Conservation (phyloP, 2,329 filamentous ascomycete genomes). For the Penicillium crustosum region DNA sequence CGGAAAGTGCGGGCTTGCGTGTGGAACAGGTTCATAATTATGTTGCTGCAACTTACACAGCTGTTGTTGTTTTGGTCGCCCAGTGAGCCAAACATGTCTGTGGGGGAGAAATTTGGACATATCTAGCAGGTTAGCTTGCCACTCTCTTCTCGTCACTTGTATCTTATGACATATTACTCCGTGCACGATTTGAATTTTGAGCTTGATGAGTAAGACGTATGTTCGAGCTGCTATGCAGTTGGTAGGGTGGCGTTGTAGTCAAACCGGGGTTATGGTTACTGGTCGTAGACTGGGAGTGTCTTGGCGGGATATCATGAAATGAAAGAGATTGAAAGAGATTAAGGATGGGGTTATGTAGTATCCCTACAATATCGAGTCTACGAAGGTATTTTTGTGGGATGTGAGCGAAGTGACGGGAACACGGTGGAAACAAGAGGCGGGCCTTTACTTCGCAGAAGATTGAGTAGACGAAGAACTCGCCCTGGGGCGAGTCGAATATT, state of each 20-base stretch:
- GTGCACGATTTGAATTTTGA: too few species aligned
- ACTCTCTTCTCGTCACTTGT: neutral
- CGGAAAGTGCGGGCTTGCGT: slow-evolving; percentile 8
- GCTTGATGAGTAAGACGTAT: too few species aligned
- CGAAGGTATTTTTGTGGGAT: slow-evolving; percentile 7
- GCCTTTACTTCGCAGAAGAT: slow-evolving; percentile 11
- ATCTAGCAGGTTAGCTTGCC: neutral
- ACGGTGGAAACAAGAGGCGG: slow-evolving; percentile 12
- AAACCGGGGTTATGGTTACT: too few species aligned
- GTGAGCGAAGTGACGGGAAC: slow-evolving; percentile 5
- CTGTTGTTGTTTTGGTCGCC: slow-evolving; percentile 16
- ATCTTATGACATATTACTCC: too few species aligned
- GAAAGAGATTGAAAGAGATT: neutral
- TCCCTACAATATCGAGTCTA: too few species aligned
- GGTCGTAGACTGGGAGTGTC: slow-evolving; percentile 17
- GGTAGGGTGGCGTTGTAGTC: too few species aligned
- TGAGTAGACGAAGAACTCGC: neutral
- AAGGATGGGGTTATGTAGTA: too few species aligned
- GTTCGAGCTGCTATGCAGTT: too few species aligned
- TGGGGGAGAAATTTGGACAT: neutral
- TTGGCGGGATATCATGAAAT: slow-evolving; percentile 15
- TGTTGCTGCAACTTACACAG: slow-evolving; percentile 16
- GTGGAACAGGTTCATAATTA: slow-evolving; percentile 22
- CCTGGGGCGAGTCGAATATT: neutral
- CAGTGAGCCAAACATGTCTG: neutral